phyloP scores from a whole-genome alignment of 441 rosid genomes.

The Syzygium malaccense region DNA sequence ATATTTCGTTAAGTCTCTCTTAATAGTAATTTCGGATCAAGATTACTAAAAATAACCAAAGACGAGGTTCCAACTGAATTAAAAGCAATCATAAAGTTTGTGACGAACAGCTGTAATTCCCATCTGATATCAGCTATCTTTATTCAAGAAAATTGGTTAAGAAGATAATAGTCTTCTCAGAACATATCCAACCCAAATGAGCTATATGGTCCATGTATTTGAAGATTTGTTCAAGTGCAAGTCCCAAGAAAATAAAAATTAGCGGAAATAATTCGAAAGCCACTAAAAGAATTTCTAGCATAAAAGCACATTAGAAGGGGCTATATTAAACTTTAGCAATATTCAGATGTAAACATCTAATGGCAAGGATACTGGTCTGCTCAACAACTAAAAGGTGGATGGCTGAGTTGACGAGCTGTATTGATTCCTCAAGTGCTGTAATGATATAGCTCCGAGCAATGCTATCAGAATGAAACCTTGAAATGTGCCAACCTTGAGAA shows the following conservation, averaged over 20 bases:
- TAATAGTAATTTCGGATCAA: neutral
- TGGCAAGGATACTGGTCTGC: conserved; percentile 84
- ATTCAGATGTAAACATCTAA: neutral
- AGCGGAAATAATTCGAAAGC: neutral
- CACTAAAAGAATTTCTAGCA: neutral
- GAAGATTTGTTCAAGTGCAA: neutral
- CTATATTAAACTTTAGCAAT: neutral
- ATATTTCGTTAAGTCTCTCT: neutral
- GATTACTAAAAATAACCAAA: neutral
- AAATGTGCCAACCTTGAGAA: conserved; percentile 87
- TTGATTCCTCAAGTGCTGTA: conserved; percentile 88
- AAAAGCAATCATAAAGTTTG: neutral
- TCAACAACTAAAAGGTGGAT: conserved; percentile 75
- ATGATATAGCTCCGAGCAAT: conserved; percentile 91
- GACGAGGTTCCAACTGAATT: neutral
- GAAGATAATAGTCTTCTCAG: neutral
- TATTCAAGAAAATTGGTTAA: neutral
- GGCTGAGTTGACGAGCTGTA: conserved; percentile 77
- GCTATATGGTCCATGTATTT: neutral
- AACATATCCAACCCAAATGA: neutral
- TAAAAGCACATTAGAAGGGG: neutral
- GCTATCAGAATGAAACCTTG: conserved; percentile 86
- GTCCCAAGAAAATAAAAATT: neutral
- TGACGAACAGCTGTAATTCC: neutral
- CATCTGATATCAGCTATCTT: neutral